Evolutionary conservation across 108 stramenopile species (phyloP).

Genomic region (Nitzschia sp.): DNA sequence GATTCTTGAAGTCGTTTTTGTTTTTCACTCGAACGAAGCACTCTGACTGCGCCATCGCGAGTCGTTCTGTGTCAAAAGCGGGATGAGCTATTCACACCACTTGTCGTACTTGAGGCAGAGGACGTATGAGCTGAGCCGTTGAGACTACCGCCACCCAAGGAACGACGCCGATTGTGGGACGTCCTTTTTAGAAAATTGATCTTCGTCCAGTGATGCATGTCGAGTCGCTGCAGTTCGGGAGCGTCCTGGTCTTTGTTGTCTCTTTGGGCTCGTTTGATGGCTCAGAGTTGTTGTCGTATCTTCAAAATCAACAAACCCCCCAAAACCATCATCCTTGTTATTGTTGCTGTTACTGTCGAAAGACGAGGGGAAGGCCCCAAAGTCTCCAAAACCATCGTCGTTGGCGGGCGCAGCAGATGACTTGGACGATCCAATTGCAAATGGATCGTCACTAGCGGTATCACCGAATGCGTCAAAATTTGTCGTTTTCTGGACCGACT

Average conservation of each 20-base stretch:
- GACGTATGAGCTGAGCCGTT: neutral
- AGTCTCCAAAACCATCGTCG: slow-evolving; percentile 6
- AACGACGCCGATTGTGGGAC: slow-evolving; percentile 1
- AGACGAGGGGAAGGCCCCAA: neutral
- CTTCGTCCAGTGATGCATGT: no score
- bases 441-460: neutral
- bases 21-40: slow-evolving; percentile 9
- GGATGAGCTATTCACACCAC: neutral
- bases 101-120: neutral
- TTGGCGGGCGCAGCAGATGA: neutral
- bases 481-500: neutral
- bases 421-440: neutral
- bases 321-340: slow-evolving; percentile 5
- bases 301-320: slow-evolving; percentile 12
- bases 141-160: neutral
- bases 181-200: no score
- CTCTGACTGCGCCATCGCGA: neutral
- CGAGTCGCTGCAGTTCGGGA: no score
- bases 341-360: neutral
- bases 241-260: slow-evolving; percentile 1
- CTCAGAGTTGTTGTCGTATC: neutral
- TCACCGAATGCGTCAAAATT: slow-evolving; percentile 11
- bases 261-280: neutral
- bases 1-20: slow-evolving; percentile 10
- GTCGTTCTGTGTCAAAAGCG: neutral